A percentile compares a stretch with the other conserved stretches of the same genome.
Evolutionary conservation across 2,329 filamentous ascomycete species (phyloP).

Genomic region (Trichoderma sp.): DNA sequence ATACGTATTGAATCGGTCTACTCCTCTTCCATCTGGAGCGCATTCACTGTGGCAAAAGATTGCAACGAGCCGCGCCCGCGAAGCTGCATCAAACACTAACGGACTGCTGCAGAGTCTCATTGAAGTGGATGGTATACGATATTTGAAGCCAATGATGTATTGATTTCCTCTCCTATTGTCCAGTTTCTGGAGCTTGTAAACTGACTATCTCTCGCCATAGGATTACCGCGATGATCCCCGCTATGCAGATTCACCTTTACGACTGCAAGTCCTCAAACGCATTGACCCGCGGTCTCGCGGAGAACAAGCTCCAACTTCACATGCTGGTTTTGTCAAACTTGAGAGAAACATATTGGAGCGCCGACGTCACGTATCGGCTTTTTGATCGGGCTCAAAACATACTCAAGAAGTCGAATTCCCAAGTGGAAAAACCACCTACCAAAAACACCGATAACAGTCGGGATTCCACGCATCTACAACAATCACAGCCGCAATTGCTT

Average conservation of each 20-base stretch:
- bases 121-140: neutral
- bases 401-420: neutral
- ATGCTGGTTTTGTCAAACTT: conserved; percentile 4
- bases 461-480: neutral
- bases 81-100: conserved; percentile 5
- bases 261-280: conserved; percentile 1
- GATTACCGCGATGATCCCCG: neutral
- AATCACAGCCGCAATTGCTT: neutral
- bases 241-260: conserved; percentile 9
- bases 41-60: neutral
- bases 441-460: neutral
- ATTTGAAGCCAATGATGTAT: conserved; percentile 4
- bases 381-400: conserved; percentile 2
- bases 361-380: neutral
- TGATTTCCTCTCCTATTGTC: neutral
- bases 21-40: neutral
- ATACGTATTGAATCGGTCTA: neutral
- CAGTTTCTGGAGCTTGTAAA: neutral
- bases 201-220: neutral
- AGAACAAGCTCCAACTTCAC: neutral
- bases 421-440: neutral
- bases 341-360: conserved; percentile 5
- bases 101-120: conserved; percentile 1
- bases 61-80: neutral
- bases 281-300: neutral